phyloP scores from a whole-genome alignment of 208 protist species.

The Tetramitus jugosus region DNA sequence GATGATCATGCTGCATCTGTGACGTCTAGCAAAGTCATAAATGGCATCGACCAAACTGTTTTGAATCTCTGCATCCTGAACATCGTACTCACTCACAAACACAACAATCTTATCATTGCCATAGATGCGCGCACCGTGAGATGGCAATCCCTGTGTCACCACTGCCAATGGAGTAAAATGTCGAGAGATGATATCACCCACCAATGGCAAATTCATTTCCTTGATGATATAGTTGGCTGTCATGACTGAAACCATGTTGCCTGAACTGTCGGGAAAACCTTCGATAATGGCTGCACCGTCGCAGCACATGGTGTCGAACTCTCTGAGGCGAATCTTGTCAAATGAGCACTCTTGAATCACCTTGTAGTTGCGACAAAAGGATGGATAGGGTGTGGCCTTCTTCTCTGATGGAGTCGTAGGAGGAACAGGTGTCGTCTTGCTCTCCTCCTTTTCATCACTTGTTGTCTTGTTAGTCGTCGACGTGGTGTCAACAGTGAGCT shows the following conservation, averaged over 20 bases:
- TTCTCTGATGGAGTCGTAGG: too few species aligned
- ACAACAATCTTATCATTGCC: slow-evolving; percentile 23
- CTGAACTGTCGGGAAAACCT: background rate
- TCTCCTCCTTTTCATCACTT: too few species aligned
- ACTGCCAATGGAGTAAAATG: background rate
- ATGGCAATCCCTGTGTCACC: background rate
- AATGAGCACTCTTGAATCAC: background rate
- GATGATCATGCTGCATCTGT: background rate
- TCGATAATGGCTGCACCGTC: slow-evolving; percentile 19
- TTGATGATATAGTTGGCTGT: slow-evolving; percentile 14
- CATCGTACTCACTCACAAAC: slow-evolving; percentile 17
- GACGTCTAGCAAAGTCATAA: slow-evolving; percentile 16
- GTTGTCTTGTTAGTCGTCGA: too few species aligned
- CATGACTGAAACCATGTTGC: background rate
- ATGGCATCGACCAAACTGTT: slow-evolving; percentile 14
- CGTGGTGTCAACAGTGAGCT: too few species aligned
- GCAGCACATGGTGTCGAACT: slow-evolving; percentile 13
- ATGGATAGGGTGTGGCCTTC: too few species aligned
- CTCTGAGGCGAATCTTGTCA: slow-evolving; percentile 8
- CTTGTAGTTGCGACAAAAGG: background rate
- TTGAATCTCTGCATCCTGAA: slow-evolving; percentile 17
- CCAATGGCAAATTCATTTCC: slow-evolving; percentile 14
- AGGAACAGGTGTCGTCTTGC: too few species aligned
- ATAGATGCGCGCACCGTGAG: slow-evolving; percentile 15
- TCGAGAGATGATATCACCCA: slow-evolving; percentile 18